Evolutionary conservation across 176 grass and related monocot species (phyloP), one percentile per base, ranked within the genome.

Genomic region (Puya raimondii): DNA sequence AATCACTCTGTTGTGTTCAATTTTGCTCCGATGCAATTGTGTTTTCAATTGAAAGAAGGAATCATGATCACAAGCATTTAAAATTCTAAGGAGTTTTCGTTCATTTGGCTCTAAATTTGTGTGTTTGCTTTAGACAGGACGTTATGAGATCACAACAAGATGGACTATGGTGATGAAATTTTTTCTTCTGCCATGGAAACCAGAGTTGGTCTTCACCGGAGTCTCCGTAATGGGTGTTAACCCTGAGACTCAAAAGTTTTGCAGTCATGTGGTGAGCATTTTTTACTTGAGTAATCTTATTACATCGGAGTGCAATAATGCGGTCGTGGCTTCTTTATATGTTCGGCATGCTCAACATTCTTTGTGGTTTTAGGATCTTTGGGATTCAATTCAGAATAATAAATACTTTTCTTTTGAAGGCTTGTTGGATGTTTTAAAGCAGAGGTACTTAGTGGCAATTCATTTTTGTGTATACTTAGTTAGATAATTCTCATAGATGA

Each of bases 151-250:
- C 75, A 96, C 93, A 25, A 92, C 93, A 53, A 83, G 88, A 81
- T 92, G 89, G 93, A 92, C 86, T 25, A 89, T 92, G 93, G 71
- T 83, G 10, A 96, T 96, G 93, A 92, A 83, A 76, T 96, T 96
- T 52, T 59, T 79, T 72, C 81, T 92, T 10, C 50, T 96, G 48
- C 93, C 93, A 49, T 96, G 93, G 93, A 90, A 87, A 70, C 93
- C 89, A 3, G 84, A 90, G 73, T 69, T 96, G 68, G 65, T 92
- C 69, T 96, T 90, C 79, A 90, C 93, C 9, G 93, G 93, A 23
- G 0, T 89, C 49, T 96, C 93, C 0, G 85, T 92, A 51, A 96
- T 96, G 93, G 88, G 92, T 10, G 64, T 87, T 64, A 92, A 92
- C 72, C 86, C 92, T 0, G 64, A 81, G 59, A 92, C 83, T 79